phyloP scores from a whole-genome alignment of 768 basidiomycete genomes.

The Xanthoconium stramineum region DNA sequence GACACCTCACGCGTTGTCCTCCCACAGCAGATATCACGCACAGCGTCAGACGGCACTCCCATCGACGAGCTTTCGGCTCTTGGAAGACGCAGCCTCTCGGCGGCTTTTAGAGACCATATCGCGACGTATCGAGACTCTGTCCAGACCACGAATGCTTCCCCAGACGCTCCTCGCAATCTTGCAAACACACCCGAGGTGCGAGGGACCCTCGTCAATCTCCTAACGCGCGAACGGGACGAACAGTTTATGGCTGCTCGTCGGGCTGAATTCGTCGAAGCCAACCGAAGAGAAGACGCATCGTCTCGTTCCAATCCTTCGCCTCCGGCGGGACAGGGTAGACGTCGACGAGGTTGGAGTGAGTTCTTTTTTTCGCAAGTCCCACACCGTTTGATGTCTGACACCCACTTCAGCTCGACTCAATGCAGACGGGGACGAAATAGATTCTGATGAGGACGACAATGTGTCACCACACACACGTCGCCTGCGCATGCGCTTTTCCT shows the following conservation, averaged over 20 bases:
- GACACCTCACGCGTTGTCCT: conserved; percentile 19
- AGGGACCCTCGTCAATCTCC: conserved; percentile 21
- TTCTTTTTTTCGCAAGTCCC: background rate
- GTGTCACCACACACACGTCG: conserved; percentile 50
- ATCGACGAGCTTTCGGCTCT: conserved; percentile 15
- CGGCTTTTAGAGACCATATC: conserved; percentile 22
- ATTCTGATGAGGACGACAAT: conserved; percentile 54
- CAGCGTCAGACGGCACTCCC: conserved; percentile 20
- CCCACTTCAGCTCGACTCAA: conserved; percentile 33
- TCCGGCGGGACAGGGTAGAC: conserved; percentile 21
- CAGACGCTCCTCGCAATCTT: conserved; percentile 20
- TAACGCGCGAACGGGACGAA: conserved; percentile 25
- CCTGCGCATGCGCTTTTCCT: conserved; percentile 37
- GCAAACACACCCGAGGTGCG: conserved; percentile 24
- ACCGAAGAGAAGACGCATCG: conserved; percentile 9
- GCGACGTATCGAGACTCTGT: conserved; percentile 12
- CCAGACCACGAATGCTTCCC: conserved; percentile 5
- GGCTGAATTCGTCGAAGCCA: conserved; percentile 8
- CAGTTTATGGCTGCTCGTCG: conserved; percentile 6
- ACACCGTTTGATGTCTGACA: conserved; percentile 5
- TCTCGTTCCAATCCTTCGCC: conserved; percentile 9
- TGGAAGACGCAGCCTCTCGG: conserved; percentile 19
- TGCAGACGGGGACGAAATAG: conserved; percentile 61
- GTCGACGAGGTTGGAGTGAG: conserved; percentile 35
- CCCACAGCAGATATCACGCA: conserved; percentile 25